phyloP scores from a whole-genome alignment of 1,139 yeast genomes.

The Kodamaea plutei region DNA sequence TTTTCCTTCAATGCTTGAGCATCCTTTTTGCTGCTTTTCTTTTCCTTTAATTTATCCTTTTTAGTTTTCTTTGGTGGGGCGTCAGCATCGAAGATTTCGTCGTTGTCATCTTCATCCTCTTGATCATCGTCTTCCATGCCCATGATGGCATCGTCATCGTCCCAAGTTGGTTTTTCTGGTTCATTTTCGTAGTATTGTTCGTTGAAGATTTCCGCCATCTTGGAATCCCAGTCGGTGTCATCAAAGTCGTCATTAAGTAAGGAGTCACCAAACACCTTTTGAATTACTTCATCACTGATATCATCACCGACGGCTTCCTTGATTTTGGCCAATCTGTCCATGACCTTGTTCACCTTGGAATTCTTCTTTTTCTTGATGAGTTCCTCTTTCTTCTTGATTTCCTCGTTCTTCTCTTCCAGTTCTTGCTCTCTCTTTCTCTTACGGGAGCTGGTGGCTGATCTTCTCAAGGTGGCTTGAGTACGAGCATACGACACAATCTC shows the following conservation, averaged over 20 bases:
- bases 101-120: conserved; percentile 38
- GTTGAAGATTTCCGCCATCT: conserved; percentile 80
- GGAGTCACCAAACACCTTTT: conserved; percentile 65
- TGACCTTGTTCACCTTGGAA: conserved; percentile 69
- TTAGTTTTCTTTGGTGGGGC: conserved; percentile 35
- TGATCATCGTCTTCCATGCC: conserved; percentile 17
- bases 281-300: conserved; percentile 57
- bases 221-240: conserved; percentile 86
- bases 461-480: conserved; percentile 85
- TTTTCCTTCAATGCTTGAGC: conserved; percentile 56
- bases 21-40: conserved; percentile 59
- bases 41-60: conserved; percentile 49
- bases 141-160: conserved; percentile 21
- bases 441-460: conserved; percentile 70
- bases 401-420: conserved; percentile 50
- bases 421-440: conserved; percentile 78
- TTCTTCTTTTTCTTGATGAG: conserved; percentile 70
- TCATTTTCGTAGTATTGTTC: conserved; percentile 71
- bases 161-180: conserved; percentile 40
- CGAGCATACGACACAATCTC: conserved; percentile 97
- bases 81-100: conserved; percentile 20
- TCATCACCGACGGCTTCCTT: conserved; percentile 83
- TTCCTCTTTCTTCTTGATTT: conserved; percentile 53
- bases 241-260: conserved; percentile 85
- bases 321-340: conserved; percentile 71